These are phyloP conservation scores for Akanthomyces lecanii DNA, from an alignment of 2,329 filamentous ascomycete species.

Conservation along the genomic window DNA sequence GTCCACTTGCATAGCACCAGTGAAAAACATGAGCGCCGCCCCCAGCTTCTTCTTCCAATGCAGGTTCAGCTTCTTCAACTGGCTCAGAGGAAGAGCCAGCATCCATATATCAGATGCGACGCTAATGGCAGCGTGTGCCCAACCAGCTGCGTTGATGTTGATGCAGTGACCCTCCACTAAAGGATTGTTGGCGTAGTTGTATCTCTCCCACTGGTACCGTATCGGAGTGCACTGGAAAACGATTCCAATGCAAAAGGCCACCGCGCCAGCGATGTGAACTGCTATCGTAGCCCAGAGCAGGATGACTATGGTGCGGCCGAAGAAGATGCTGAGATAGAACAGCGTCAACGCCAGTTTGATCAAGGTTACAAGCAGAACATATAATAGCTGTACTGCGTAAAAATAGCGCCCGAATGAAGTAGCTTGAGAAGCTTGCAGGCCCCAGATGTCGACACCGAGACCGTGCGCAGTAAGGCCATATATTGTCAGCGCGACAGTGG, in stretches of 20 bases:
- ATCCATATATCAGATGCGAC: constrained; percentile 45
- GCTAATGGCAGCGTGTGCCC: constrained; percentile 43
- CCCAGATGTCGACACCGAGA: constrained; percentile 44
- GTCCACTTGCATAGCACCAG: constrained; percentile 34
- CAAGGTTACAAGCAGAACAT: constrained; percentile 38
- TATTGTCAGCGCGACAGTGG: constrained; percentile 28
- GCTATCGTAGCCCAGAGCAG: constrained; percentile 35
- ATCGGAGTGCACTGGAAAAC: constrained; percentile 46
- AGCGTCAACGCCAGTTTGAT: constrained; percentile 45
- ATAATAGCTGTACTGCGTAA: constrained; percentile 36
- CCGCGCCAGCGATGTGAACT: constrained; percentile 31
- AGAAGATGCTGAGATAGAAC: constrained; percentile 49
- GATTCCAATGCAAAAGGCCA: constrained; percentile 35
- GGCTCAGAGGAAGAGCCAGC: constrained; percentile 41
- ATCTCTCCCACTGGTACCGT: constrained; percentile 44
- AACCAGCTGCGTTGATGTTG: constrained; percentile 41
- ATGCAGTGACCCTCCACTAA: constrained; percentile 42
- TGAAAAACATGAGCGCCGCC: constrained; percentile 37
- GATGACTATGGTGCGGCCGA: constrained; percentile 29
- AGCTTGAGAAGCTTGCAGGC: constrained; percentile 34
- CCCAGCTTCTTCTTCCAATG: constrained; percentile 32
- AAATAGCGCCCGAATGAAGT: constrained; percentile 37
- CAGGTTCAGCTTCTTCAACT: constrained; percentile 34
- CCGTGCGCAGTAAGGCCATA: constrained; percentile 31
- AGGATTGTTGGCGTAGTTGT: constrained; percentile 31